Conservation (phyloP, 306 rosid species). For the Oxytropis ochrocephala region DNA sequence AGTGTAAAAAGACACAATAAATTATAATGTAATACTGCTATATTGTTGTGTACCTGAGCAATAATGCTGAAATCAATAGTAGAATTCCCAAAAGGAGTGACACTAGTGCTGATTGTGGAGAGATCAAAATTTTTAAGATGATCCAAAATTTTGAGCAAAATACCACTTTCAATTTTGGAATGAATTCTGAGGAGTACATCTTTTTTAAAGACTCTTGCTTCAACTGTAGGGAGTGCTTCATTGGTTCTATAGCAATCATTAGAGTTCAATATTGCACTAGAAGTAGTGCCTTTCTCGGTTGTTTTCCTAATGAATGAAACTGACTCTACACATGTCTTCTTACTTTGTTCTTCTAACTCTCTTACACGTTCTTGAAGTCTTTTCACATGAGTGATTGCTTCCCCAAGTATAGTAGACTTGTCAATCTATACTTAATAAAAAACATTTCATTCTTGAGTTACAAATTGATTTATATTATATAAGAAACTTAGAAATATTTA, state of each 20-base stretch:
- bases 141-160: constrained; percentile 12
- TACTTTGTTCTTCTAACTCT: constrained; percentile 20
- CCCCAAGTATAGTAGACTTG: constrained; percentile 17
- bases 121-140: constrained; percentile 13
- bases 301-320: constrained; percentile 7
- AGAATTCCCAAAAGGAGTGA: constrained; percentile 27
- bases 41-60: constrained; percentile 17
- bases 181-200: constrained; percentile 24
- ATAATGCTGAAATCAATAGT: constrained; percentile 23
- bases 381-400: constrained; percentile 17
- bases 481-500: too few species aligned
- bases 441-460: too few species aligned
- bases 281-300: neutral
- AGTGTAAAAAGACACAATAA: too few species aligned
- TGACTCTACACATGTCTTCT: constrained; percentile 7
- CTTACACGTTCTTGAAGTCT: constrained; percentile 17
- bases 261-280: neutral
- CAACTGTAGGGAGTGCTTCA: constrained; percentile 22
- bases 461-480: too few species aligned
- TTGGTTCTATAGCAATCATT: constrained; percentile 3
- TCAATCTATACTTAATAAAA: constrained; percentile 9
- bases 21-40: too few species aligned
- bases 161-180: constrained; percentile 12
- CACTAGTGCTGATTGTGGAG: constrained; percentile 19
- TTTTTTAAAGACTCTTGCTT: constrained; percentile 20